These are phyloP conservation scores for Ulota crispa DNA, from an alignment of 225 moss, liverwort and hornwort genomes.

Conservation along the genomic window DNA sequence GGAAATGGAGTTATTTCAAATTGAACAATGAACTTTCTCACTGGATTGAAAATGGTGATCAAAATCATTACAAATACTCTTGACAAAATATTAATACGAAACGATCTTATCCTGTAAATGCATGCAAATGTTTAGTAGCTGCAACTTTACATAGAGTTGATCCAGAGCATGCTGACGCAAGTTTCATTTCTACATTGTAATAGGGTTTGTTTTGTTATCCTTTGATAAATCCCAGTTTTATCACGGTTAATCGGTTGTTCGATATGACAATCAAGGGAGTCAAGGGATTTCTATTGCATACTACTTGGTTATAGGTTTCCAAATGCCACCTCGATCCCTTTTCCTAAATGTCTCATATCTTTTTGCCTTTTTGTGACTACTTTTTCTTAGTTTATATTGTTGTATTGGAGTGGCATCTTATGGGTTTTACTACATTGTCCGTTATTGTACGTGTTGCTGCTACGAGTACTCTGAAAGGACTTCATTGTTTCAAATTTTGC, in stretches of 20 bases:
- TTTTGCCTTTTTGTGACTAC: not conserved
- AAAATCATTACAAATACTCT: not conserved
- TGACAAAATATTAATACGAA: not conserved
- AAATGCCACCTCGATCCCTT: not conserved
- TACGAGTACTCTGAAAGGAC: not conserved
- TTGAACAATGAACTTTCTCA: not conserved
- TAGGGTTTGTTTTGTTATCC: not conserved
- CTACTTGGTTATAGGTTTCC: not conserved
- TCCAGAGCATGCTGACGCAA: not conserved
- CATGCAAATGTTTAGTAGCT: not conserved
- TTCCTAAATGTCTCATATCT: not conserved
- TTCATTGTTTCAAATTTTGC: not conserved
- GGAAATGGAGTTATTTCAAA: not conserved
- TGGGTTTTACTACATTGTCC: not conserved
- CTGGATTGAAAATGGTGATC: not conserved
- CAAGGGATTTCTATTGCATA: not conserved
- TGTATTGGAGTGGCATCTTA: not conserved
- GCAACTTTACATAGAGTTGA: not conserved
- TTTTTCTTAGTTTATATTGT: not conserved
- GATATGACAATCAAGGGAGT: fast-evolving
- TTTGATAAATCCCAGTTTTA: not conserved
- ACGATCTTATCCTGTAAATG: not conserved
- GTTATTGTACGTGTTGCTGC: not conserved
- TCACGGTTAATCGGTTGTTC: not conserved
- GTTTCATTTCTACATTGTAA: not conserved